Percentiles rank a stretch among this genome's conserved stretches.
These are phyloP conservation scores for Candida germanica DNA, from an alignment of 805 yeast species.

Conservation along the genomic window DNA sequence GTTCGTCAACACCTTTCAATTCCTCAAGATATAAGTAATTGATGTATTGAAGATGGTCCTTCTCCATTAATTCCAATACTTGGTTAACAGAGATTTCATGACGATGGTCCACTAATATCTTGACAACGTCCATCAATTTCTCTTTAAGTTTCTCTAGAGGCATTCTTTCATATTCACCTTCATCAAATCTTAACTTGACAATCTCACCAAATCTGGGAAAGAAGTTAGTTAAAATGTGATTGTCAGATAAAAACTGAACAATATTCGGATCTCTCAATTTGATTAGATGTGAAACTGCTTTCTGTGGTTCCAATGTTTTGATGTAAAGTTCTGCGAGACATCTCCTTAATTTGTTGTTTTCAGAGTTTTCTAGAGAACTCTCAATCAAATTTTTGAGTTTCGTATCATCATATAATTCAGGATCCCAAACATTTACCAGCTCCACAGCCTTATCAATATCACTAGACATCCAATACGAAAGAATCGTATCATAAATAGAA, in stretches of 20 bases:
- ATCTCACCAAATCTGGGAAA: constrained; percentile 50
- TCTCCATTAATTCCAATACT: constrained; percentile 47
- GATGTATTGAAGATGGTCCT: constrained; percentile 44
- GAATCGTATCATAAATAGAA: constrained; percentile 38
- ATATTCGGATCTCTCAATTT: constrained; percentile 51
- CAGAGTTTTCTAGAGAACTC: constrained; percentile 34
- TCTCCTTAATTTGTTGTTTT: constrained; percentile 29
- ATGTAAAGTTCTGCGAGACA: constrained; percentile 54
- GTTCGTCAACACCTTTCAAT: constrained; percentile 55
- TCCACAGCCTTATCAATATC: constrained; percentile 33
- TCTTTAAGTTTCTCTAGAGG: constrained; percentile 41
- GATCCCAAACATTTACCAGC: constrained; percentile 57
- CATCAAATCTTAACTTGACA: constrained; percentile 37
- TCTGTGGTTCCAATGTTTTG: constrained; percentile 52
- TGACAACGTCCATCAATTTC: constrained; percentile 43
- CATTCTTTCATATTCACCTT: constrained; percentile 34
- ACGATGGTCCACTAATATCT: constrained; percentile 57
- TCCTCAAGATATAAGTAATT: constrained; percentile 64
- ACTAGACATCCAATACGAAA: constrained; percentile 44
- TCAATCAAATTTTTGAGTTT: constrained; percentile 47
- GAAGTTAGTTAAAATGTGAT: constrained; percentile 59
- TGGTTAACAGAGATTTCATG: constrained; percentile 59
- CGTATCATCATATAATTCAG: constrained; percentile 46
- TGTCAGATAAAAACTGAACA: constrained; percentile 54
- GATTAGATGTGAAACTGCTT: constrained; percentile 65